Conservation (phyloP, 257 asterid species). For the Solanum lignicaule region DNA sequence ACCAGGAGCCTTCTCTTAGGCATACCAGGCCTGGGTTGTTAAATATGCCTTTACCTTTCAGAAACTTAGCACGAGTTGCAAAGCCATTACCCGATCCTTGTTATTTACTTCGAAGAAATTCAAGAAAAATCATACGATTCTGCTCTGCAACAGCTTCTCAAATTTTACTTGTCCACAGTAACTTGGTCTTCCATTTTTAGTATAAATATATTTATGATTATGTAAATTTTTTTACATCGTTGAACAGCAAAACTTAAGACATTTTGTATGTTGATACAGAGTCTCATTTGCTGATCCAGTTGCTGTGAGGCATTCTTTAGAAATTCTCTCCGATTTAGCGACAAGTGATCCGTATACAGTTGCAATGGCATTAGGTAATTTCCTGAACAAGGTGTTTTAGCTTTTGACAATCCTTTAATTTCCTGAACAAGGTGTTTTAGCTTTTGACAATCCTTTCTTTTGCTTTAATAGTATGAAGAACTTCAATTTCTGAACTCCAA, state of each 20-base stretch:
- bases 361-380: slow-evolving; percentile 65
- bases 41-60: not conserved
- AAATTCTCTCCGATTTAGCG: slow-evolving; percentile 82
- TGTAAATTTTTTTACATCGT: not conserved
- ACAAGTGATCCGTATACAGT: slow-evolving; percentile 85
- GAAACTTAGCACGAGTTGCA: not conserved
- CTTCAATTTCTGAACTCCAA: not conserved
- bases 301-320: slow-evolving; percentile 93
- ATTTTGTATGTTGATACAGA: slow-evolving; percentile 38
- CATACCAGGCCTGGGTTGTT: not conserved
- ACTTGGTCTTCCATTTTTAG: not conserved
- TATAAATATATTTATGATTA: not conserved
- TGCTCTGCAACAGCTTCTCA: not conserved
- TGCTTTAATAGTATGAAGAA: not conserved
- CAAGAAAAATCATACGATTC: not conserved
- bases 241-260: not conserved
- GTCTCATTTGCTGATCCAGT: slow-evolving; percentile 90
- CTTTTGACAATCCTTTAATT: slow-evolving; percentile 20
- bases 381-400: slow-evolving; percentile 2
- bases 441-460: not conserved
- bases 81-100: not conserved
- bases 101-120: not conserved
- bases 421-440: slow-evolving; percentile 1
- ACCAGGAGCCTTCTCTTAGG: not conserved
- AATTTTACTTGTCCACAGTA: not conserved